Evolutionary conservation across 495 filamentous ascomycete species (phyloP).

Genomic region (Penicillium manginii): DNA sequence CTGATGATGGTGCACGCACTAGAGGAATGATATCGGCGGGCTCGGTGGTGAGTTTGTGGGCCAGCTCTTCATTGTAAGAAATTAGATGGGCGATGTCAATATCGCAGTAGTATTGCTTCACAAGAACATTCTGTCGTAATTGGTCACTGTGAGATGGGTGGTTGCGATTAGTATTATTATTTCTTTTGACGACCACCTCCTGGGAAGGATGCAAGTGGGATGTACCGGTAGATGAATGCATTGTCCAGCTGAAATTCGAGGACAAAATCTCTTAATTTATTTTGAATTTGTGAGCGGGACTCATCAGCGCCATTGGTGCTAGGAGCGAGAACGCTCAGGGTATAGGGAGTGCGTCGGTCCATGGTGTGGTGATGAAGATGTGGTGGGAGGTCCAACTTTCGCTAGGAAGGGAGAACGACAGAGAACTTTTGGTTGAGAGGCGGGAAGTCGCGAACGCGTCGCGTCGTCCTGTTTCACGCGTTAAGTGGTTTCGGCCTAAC

Average conservation of each 20-base stretch:
- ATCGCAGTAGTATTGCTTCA: slow-evolving; percentile 96
- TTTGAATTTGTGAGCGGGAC: slow-evolving; percentile 57
- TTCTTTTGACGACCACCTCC: neutral
- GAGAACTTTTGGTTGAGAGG: slow-evolving; percentile 33
- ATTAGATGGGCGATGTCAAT: slow-evolving; percentile 96
- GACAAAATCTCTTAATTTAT: slow-evolving; percentile 73
- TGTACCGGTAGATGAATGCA: slow-evolving; percentile 90
- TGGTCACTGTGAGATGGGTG: slow-evolving; percentile 70
- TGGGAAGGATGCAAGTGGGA: slow-evolving; percentile 14
- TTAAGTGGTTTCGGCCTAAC: slow-evolving; percentile 45
- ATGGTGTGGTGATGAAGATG: slow-evolving; percentile 50
- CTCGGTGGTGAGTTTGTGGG: slow-evolving; percentile 86
- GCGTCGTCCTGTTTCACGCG: slow-evolving; percentile 42
- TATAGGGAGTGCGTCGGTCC: slow-evolving; percentile 87
- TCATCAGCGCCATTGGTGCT: slow-evolving; percentile 65
- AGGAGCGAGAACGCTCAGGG: slow-evolving; percentile 76
- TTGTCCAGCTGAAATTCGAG: slow-evolving; percentile 95
- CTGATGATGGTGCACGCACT: slow-evolving; percentile 49
- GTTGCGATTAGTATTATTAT: slow-evolving; percentile 17
- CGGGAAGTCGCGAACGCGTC: slow-evolving; percentile 33
- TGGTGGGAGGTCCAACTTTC: slow-evolving; percentile 22
- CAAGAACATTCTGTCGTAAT: slow-evolving; percentile 90
- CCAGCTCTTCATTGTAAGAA: slow-evolving; percentile 95
- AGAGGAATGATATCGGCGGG: slow-evolving; percentile 92
- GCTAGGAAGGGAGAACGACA: slow-evolving; percentile 22